phyloP scores from a whole-genome alignment of 371 early-diverging fungal species.

The Apophysomyces elegans region DNA sequence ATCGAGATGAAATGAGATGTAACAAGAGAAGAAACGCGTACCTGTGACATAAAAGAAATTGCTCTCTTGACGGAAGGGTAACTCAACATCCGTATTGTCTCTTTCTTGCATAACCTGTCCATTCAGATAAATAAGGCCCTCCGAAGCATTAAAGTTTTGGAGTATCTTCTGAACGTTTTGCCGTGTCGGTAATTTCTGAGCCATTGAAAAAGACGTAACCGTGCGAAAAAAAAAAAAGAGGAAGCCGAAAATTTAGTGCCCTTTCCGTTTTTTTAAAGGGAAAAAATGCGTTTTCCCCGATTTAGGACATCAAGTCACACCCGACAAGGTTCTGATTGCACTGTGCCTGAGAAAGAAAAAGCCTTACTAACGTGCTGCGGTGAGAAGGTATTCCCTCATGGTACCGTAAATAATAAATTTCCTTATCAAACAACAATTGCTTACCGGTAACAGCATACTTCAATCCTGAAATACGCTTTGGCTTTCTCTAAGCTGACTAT shows the following conservation, averaged over 20 bases:
- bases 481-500: too few relatives aligned
- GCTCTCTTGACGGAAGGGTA: constrained; percentile 84
- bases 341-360: too few relatives aligned
- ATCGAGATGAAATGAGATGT: not conserved
- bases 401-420: too few relatives aligned
- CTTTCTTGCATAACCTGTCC: constrained; percentile 69
- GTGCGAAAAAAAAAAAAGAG: constrained; percentile 17
- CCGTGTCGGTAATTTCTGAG: constrained; percentile 55
- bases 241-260: not conserved
- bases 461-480: too few relatives aligned
- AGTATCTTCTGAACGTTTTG: constrained; percentile 70
- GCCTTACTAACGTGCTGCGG: too few relatives aligned
- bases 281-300: not conserved
- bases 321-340: too few relatives aligned
- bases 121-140: constrained; percentile 71
- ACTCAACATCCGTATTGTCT: constrained; percentile 79
- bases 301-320: too few relatives aligned
- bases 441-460: too few relatives aligned
- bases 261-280: not conserved
- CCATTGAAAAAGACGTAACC: constrained; percentile 16
- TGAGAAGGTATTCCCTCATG: too few relatives aligned
- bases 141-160: constrained; percentile 54
- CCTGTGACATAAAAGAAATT: constrained; percentile 79
- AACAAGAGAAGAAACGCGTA: constrained; percentile 11
- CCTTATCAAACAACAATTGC: too few relatives aligned